Evolutionary conservation across 139 green algal species (phyloP).

Genomic region (Micromonas pusilla): DNA sequence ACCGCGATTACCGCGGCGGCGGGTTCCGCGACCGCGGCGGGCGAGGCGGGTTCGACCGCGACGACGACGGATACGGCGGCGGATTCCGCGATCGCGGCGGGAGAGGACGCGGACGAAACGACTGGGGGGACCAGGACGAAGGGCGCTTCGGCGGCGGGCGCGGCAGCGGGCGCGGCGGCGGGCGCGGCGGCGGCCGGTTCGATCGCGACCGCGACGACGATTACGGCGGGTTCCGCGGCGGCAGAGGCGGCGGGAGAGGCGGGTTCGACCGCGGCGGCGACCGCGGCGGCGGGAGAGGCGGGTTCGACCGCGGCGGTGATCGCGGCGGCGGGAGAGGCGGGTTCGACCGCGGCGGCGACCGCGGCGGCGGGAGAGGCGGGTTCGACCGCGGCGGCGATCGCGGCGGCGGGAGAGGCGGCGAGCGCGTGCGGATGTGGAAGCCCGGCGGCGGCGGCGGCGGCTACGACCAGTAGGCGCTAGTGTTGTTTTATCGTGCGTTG

Average conservation of each 20-base stretch:
- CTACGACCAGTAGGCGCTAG: too few relatives aligned
- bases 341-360: background rate
- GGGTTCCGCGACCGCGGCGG: background rate
- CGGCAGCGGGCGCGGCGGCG: background rate
- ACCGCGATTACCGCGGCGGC: background rate
- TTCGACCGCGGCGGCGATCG: background rate
- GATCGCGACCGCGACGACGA: background rate
- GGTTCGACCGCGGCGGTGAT: too few relatives aligned
- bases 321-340: too few relatives aligned
- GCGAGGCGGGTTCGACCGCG: background rate
- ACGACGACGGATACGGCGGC: background rate
- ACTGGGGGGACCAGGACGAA: too few relatives aligned
- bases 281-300: background rate
- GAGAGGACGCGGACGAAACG: too few relatives aligned
- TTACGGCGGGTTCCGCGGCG: background rate
- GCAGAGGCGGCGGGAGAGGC: background rate
- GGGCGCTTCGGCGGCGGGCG: too few relatives aligned
- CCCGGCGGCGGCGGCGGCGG: too few relatives aligned
- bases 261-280: background rate
- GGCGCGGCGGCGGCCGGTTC: background rate
- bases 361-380: too few relatives aligned
- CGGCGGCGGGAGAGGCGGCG: background rate
- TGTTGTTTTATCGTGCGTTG: too few relatives aligned
- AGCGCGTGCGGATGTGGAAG: background rate
- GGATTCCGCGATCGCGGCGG: background rate